phyloP scores from a whole-genome alignment of 2,329 filamentous ascomycete genomes.

The Ophiostoma quercus region DNA sequence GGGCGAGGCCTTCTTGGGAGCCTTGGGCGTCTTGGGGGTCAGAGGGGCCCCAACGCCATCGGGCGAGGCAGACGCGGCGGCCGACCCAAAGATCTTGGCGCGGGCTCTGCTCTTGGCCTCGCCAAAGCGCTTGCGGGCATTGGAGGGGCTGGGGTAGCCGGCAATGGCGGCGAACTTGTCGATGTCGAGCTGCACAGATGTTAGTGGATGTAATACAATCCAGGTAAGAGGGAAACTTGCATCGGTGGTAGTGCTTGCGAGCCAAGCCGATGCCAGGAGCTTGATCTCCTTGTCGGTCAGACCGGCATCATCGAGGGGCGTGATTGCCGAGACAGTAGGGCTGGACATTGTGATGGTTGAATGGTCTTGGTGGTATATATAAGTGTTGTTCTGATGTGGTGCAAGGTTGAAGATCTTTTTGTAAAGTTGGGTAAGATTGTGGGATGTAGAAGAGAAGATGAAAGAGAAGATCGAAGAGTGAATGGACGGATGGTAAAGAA shows the following conservation, averaged over 20 bases:
- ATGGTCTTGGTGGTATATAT: not conserved
- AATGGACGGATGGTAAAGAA: too few relatives aligned
- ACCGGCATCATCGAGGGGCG: conserved; percentile 15
- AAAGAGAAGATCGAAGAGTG: too few relatives aligned
- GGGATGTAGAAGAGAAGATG: too few relatives aligned
- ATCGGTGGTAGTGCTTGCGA: conserved; percentile 14
- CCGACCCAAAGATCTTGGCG: conserved; percentile 19
- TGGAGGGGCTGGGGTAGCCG: conserved; percentile 23
- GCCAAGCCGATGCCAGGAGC: conserved; percentile 24
- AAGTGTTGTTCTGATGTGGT: not conserved
- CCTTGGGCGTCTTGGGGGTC: not conserved
- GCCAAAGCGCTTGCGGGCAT: conserved; percentile 51
- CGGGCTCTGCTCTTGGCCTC: conserved; percentile 49
- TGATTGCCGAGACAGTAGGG: conserved; percentile 2
- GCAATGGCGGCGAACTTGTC: conserved; percentile 25
- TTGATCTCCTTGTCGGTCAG: conserved; percentile 21
- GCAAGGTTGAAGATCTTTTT: not conserved
- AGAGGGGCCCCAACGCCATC: too few relatives aligned
- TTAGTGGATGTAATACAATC: not conserved
- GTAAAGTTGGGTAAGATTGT: not conserved
- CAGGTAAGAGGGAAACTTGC: not conserved
- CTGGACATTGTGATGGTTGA: not conserved
- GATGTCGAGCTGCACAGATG: conserved; percentile 25
- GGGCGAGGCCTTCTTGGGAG: not conserved
- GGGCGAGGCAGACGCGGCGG: not conserved